Conservation (phyloP, 441 rosid species). For the Populus hybrid region DNA sequence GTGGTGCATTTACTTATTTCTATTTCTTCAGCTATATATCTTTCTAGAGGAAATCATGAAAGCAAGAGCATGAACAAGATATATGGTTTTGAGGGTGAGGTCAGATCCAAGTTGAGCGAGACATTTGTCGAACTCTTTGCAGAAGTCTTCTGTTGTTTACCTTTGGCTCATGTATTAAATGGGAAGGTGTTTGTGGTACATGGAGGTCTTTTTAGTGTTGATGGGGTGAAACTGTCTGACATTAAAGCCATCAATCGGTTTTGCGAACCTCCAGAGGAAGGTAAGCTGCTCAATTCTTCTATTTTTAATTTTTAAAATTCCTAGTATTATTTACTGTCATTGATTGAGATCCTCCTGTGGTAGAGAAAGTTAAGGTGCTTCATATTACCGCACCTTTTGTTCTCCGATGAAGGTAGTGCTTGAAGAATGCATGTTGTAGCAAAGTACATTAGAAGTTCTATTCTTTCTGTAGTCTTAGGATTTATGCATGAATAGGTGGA, state of each 20-base stretch:
- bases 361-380: background rate
- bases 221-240: conserved; percentile 90
- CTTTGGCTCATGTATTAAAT: conserved; percentile 87
- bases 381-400: background rate
- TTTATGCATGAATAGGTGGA: background rate
- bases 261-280: conserved; percentile 99
- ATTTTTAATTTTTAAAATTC: background rate
- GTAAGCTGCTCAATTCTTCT: conserved; percentile 29
- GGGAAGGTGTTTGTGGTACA: conserved; percentile 83
- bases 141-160: conserved; percentile 93
- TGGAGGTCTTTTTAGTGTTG: conserved; percentile 97
- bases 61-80: conserved; percentile 99
- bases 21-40: conserved; percentile 67
- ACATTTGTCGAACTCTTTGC: conserved; percentile 96
- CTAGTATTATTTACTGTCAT: background rate
- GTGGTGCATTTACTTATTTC: background rate
- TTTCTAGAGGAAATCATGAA: conserved; percentile 96
- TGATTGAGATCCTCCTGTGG: background rate
- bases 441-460: background rate
- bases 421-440: background rate
- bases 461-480: background rate
- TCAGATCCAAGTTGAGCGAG: conserved; percentile 88
- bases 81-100: conserved; percentile 98
- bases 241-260: conserved; percentile 82
- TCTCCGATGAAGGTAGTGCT: background rate